Evolutionary conservation across 2,329 filamentous ascomycete species (phyloP).

Genomic region (Colletotrichum musicola): DNA sequence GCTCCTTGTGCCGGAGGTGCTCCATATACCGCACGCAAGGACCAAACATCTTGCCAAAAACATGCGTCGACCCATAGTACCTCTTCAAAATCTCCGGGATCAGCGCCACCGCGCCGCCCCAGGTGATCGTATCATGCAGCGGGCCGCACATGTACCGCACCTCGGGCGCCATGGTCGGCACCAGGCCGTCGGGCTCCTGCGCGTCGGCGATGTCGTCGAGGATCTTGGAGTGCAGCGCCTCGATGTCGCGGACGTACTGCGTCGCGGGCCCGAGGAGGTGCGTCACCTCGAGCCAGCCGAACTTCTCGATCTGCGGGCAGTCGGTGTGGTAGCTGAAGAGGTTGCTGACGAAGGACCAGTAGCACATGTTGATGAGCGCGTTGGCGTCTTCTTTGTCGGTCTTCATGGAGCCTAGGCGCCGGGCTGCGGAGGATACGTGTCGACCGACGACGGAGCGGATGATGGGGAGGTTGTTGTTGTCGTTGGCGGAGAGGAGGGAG

Average conservation of each 20-base stretch:
- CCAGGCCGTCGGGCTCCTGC: constrained; percentile 57
- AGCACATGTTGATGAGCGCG: constrained; percentile 56
- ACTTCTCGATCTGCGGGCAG: constrained; percentile 61
- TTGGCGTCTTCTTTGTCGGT: constrained; percentile 57
- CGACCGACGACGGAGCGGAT: constrained; percentile 51
- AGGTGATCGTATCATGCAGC: constrained; percentile 60
- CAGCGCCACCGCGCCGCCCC: constrained; percentile 55
- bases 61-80: constrained; percentile 54
- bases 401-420: constrained; percentile 50
- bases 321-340: constrained; percentile 62
- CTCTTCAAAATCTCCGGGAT: constrained; percentile 52
- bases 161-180: constrained; percentile 61
- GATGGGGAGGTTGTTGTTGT: constrained; percentile 46
- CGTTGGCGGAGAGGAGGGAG: constrained; percentile 43
- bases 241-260: constrained; percentile 61
- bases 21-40: constrained; percentile 56
- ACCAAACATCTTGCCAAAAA: constrained; percentile 52
- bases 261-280: constrained; percentile 58
- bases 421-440: constrained; percentile 54
- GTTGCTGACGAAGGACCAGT: constrained; percentile 59
- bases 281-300: constrained; percentile 62
- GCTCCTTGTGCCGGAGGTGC: constrained; percentile 54
- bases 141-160: constrained; percentile 61
- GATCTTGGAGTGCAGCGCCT: constrained; percentile 60
- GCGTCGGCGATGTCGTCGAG: constrained; percentile 60